phyloP scores from a whole-genome alignment of 2,329 filamentous ascomycete species.

The Botrytis hyacinthi region DNA sequence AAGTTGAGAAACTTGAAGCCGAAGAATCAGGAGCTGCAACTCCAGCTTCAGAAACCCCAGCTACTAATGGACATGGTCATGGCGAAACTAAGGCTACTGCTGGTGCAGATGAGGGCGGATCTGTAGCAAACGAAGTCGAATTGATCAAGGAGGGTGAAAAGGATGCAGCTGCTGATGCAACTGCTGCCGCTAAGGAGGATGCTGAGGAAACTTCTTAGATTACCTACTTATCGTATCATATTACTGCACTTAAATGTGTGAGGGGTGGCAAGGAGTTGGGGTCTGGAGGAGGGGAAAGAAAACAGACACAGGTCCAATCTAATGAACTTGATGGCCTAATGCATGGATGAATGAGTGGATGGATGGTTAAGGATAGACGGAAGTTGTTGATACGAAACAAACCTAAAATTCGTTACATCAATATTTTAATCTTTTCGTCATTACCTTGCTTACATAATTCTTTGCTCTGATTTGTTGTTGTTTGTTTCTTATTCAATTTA shows the following conservation, averaged over 20 bases:
- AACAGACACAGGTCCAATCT: not conserved
- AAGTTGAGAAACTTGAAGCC: slow-evolving; percentile 85
- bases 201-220: slow-evolving; percentile 29
- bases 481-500: not conserved
- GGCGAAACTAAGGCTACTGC: slow-evolving; percentile 48
- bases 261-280: not conserved
- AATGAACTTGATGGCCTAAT: not conserved
- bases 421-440: not conserved
- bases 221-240: not conserved
- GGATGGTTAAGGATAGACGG: not conserved
- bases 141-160: slow-evolving; percentile 51
- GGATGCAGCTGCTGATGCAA: slow-evolving; percentile 58
- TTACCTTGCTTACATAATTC: not conserved
- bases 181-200: slow-evolving; percentile 61
- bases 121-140: slow-evolving; percentile 33
- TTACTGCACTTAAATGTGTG: not conserved
- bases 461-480: not conserved
- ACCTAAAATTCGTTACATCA: not conserved
- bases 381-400: not conserved
- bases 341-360: not conserved
- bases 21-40: slow-evolving; percentile 48
- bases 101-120: slow-evolving; percentile 34
- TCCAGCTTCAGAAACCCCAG: slow-evolving; percentile 44
- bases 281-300: not conserved
- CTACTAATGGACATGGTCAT: slow-evolving; percentile 47